Percentiles rank a stretch among this genome's conserved stretches.
These are phyloP conservation scores for Malus hybrid DNA, from an alignment of 331 rosid genomes.

Conservation along the genomic window DNA sequence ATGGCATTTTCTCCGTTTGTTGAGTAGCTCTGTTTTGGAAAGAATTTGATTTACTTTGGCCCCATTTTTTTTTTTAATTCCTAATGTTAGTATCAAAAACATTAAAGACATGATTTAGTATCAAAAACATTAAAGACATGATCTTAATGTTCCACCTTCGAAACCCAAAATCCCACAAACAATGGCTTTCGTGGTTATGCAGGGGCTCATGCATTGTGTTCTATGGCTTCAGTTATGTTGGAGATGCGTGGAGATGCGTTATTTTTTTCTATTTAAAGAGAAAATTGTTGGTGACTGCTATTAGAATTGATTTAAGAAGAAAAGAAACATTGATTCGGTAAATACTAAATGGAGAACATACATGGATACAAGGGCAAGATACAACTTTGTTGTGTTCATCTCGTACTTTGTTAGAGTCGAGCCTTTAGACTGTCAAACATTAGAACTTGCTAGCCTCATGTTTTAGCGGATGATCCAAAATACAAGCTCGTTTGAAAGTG, in stretches of 20 bases:
- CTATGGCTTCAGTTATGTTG: background rate
- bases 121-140: background rate
- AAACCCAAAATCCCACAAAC: background rate
- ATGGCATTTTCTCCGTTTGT: background rate
- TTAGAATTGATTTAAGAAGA: too few species aligned
- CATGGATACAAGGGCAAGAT: background rate
- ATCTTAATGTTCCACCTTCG: background rate
- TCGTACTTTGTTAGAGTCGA: background rate
- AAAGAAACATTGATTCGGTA: too few species aligned
- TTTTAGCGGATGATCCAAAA: too few species aligned
- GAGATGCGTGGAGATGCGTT: background rate
- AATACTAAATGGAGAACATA: too few species aligned
- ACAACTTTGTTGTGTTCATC: background rate
- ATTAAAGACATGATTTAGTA: too few species aligned
- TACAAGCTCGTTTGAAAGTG: too few species aligned
- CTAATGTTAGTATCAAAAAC: background rate
- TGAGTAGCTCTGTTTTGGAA: background rate
- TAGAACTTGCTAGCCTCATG: background rate
- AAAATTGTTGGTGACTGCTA: background rate
- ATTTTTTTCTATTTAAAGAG: background rate
- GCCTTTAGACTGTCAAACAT: background rate
- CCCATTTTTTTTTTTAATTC: background rate
- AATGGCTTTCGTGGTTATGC: background rate
- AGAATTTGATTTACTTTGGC: background rate
- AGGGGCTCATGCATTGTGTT: background rate